Conservation (phyloP, 2,329 filamentous ascomycete genomes). For the Colletotrichum chlorophyti region DNA sequence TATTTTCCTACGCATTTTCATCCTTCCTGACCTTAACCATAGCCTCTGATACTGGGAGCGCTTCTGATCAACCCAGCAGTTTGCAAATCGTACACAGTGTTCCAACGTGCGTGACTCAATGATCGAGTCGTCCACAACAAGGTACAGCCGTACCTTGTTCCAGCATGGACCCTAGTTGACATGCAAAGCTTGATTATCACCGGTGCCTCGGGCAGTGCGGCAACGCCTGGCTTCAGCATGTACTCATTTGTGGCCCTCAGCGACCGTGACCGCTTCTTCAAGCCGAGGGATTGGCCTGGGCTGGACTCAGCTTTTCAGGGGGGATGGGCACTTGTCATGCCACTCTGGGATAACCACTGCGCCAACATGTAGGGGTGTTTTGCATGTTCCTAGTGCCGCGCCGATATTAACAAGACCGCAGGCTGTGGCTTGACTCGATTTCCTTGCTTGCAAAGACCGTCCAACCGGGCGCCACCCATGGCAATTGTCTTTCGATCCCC, state of each 20-base stretch:
- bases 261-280: constrained; percentile 57
- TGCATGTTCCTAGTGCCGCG: too few relatives aligned
- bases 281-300: constrained; percentile 60
- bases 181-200: constrained; percentile 43
- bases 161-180: constrained; percentile 61
- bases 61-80: too few relatives aligned
- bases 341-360: constrained; percentile 61
- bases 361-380: too few relatives aligned
- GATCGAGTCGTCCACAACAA: constrained; percentile 50
- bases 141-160: constrained; percentile 67
- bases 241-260: constrained; percentile 62
- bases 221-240: constrained; percentile 65
- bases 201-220: constrained; percentile 44
- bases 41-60: too few relatives aligned
- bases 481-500: constrained; percentile 33
- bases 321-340: constrained; percentile 71
- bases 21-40: neutral
- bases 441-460: constrained; percentile 51
- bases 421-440: constrained; percentile 72
- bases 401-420: too few relatives aligned
- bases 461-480: constrained; percentile 34
- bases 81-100: too few relatives aligned
- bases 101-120: constrained; percentile 67
- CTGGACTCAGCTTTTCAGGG: constrained; percentile 61
- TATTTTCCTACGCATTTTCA: constrained; percentile 7